Conservation (phyloP, 345 rosid genomes). For the Arabidopsis suecica region DNA sequence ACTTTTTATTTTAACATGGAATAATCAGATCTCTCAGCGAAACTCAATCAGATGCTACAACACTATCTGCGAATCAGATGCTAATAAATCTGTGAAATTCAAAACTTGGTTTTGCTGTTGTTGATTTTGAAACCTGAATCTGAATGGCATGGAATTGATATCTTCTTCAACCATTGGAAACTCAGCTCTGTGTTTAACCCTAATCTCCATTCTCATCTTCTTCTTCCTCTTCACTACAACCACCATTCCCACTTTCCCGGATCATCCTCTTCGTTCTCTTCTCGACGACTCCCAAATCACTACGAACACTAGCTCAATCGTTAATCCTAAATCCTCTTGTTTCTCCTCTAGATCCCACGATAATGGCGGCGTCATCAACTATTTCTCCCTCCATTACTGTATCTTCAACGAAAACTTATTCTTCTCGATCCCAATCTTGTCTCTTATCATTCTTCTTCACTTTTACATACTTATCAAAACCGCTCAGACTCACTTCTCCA, state of each 20-base stretch:
- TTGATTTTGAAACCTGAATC: neutral
- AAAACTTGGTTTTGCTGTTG: neutral
- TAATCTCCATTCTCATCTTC: conserved; percentile 61
- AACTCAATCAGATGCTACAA: neutral
- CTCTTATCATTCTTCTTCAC: conserved; percentile 66
- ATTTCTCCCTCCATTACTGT: conserved; percentile 71
- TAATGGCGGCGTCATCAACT: conserved; percentile 64
- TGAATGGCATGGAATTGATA: conserved; percentile 69
- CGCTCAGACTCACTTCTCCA: conserved; percentile 90
- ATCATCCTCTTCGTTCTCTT: conserved; percentile 53
- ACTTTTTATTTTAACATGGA: neutral
- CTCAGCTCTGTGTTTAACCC: conserved; percentile 50
- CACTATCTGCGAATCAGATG: neutral
- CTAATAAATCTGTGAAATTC: neutral
- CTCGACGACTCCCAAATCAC: conserved; percentile 36
- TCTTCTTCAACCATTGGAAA: conserved; percentile 45
- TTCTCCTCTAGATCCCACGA: conserved; percentile 40
- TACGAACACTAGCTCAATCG: neutral
- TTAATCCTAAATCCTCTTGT: conserved; percentile 35
- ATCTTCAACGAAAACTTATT: conserved; percentile 50
- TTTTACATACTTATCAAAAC: conserved; percentile 93
- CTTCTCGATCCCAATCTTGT: conserved; percentile 65
- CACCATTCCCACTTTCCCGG: conserved; percentile 21
- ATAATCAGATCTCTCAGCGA: conserved; percentile 35
- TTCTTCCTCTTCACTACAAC: conserved; percentile 56